phyloP scores from a whole-genome alignment of 2,329 filamentous ascomycete genomes.

The Cercospora sesami region DNA sequence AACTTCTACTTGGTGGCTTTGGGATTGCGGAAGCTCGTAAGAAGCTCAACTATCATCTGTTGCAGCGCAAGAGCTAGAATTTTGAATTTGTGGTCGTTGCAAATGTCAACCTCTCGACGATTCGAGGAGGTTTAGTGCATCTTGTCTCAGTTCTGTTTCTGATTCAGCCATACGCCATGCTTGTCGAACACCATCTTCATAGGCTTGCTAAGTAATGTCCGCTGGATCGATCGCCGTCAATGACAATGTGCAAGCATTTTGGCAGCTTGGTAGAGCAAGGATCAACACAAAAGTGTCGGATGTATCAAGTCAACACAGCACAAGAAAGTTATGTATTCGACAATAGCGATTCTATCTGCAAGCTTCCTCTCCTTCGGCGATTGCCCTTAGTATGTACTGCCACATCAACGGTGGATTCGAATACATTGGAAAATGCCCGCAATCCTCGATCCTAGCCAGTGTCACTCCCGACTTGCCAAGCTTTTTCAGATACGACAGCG shows the following conservation, averaged over 20 bases:
- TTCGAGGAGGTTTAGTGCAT: not conserved
- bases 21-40: not conserved
- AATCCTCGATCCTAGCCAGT: not conserved
- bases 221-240: not conserved
- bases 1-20: not conserved
- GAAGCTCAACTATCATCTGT: not conserved
- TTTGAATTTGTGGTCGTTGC: too few species aligned
- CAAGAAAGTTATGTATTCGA: not conserved
- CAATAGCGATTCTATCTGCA: not conserved
- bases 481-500: not conserved
- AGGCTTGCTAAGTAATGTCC: not conserved
- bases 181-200: too few species aligned
- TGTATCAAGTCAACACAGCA: not conserved
- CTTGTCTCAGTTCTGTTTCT: not conserved
- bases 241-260: not conserved
- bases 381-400: not conserved
- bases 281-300: not conserved
- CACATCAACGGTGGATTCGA: not conserved
- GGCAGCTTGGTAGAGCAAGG: not conserved
- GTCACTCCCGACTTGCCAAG: not conserved
- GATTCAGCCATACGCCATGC: not conserved
- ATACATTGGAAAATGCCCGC: not conserved
- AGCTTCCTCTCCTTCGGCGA: not conserved
- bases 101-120: not conserved
- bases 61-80: not conserved